These are phyloP conservation scores for Penicillium expansum DNA, from an alignment of 2,329 filamentous ascomycete species.

Conservation along the genomic window DNA sequence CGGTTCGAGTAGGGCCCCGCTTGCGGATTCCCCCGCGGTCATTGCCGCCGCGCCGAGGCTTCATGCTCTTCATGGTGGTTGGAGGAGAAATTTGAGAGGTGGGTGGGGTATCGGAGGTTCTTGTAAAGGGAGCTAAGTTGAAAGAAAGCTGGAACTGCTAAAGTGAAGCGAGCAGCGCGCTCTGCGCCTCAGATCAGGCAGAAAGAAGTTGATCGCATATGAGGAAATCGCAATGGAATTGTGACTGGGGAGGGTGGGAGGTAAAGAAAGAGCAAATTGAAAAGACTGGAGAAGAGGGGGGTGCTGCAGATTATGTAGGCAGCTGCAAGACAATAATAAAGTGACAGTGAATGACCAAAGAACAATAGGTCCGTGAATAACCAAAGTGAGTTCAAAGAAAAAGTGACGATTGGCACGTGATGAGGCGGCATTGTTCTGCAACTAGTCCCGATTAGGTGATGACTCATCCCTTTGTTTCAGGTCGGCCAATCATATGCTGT, in stretches of 20 bases:
- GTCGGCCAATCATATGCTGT: conserved; percentile 30
- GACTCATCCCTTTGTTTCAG: conserved; percentile 10
- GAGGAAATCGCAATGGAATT: conserved; percentile 3
- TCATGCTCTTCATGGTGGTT: conserved; percentile 33
- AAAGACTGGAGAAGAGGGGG: background rate
- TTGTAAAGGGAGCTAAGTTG: background rate
- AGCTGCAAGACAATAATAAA: conserved; percentile 4
- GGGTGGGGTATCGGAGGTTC: background rate
- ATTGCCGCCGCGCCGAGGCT: conserved; percentile 30
- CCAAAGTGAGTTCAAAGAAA: conserved; percentile 19
- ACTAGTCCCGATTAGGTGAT: background rate
- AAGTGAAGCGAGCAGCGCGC: conserved; percentile 20
- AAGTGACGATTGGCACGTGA: conserved; percentile 35
- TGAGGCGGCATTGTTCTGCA: background rate
- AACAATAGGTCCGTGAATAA: conserved; percentile 11
- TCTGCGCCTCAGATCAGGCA: conserved; percentile 27
- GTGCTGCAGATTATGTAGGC: conserved; percentile 13
- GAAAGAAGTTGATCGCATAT: conserved; percentile 23
- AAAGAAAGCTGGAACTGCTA: conserved; percentile 1
- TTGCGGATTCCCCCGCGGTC: conserved; percentile 54
- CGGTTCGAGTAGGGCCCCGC: conserved; percentile 47
- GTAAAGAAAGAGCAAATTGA: background rate
- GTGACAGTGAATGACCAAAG: conserved; percentile 9
- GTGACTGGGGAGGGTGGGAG: background rate
- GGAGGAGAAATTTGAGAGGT: background rate